Percentiles rank a stretch among this genome's conserved stretches.
Evolutionary conservation across 2,329 filamentous ascomycete genomes (phyloP).

Genomic region (Fusarium abutilonis): DNA sequence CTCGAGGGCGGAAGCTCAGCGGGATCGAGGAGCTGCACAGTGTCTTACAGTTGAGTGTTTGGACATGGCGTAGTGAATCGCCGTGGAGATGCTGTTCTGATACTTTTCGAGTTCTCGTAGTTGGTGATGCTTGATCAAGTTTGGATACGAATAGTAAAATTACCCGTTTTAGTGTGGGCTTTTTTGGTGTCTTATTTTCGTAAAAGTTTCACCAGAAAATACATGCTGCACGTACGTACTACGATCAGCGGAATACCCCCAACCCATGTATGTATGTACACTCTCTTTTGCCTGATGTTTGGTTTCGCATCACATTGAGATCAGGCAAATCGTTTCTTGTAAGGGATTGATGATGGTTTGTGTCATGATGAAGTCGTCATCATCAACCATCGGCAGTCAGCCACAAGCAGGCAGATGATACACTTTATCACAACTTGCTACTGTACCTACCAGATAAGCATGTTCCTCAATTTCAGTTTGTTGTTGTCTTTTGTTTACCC

Average conservation of each 20-base stretch:
- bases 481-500: conserved; percentile 24
- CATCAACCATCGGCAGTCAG: conserved; percentile 35
- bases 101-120: conserved; percentile 9
- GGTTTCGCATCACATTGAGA: conserved; percentile 22
- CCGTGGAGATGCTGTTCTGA: conserved; percentile 15
- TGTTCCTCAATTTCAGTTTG: conserved; percentile 23
- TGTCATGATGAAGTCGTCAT: conserved; percentile 17
- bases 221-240: conserved; percentile 29
- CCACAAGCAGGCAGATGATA: conserved; percentile 22
- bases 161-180: conserved; percentile 8
- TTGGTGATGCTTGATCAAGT: conserved; percentile 14
- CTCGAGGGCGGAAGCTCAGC: conserved; percentile 29
- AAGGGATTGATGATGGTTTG: conserved; percentile 21
- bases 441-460: conserved; percentile 5
- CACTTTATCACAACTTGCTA: conserved; percentile 12
- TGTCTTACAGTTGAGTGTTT: conserved; percentile 19
- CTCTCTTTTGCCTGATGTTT: conserved; percentile 21
- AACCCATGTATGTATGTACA: conserved; percentile 28
- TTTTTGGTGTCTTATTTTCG: conserved; percentile 11
- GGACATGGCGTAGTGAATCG: conserved; percentile 8
- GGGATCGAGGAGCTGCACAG: conserved; percentile 41
- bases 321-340: conserved; percentile 21
- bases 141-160: conserved; percentile 26
- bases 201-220: neutral
- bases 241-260: conserved; percentile 29